Percentiles rank a stretch among this genome's conserved stretches.
phyloP scores from a whole-genome alignment of 106 monocot genomes.

The Dendrobium huoshanense region DNA sequence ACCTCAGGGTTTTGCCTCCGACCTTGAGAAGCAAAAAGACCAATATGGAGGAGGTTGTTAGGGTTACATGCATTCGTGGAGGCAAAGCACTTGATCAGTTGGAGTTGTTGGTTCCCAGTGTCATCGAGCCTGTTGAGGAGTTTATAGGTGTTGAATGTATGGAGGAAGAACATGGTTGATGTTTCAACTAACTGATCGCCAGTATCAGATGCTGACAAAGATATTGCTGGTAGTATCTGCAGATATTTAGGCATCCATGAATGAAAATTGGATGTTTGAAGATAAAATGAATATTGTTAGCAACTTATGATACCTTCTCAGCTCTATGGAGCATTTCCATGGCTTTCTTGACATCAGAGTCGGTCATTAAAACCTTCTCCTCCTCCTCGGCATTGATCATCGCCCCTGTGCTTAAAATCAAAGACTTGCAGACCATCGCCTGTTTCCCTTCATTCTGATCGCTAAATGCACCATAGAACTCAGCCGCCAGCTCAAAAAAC shows the following conservation, averaged over 20 bases:
- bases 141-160: slow-evolving; percentile 66
- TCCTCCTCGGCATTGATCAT: slow-evolving; percentile 64
- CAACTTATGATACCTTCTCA: slow-evolving; percentile 42
- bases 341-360: slow-evolving; percentile 56
- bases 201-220: slow-evolving; percentile 9
- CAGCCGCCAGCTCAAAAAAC: slow-evolving; percentile 74
- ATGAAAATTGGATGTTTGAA: background rate
- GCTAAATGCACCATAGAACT: slow-evolving; percentile 40
- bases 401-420: slow-evolving; percentile 53
- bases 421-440: slow-evolving; percentile 51
- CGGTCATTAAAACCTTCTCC: slow-evolving; percentile 30
- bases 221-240: slow-evolving; percentile 61
- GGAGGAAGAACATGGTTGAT: slow-evolving; percentile 47
- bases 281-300: background rate
- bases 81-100: slow-evolving; percentile 66
- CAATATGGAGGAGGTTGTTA: slow-evolving; percentile 66
- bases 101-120: slow-evolving; percentile 47
- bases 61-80: slow-evolving; percentile 48
- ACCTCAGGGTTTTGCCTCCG: slow-evolving; percentile 45
- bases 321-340: slow-evolving; percentile 70
- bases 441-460: slow-evolving; percentile 29
- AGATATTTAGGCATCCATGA: background rate
- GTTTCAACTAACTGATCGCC: slow-evolving; percentile 20
- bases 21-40: slow-evolving; percentile 45
- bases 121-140: slow-evolving; percentile 47